A percentile compares a stretch with the other conserved stretches of the same genome.
Evolutionary conservation across 2,329 filamentous ascomycete species (phyloP).

Genomic region (Monilinia fructicola): DNA sequence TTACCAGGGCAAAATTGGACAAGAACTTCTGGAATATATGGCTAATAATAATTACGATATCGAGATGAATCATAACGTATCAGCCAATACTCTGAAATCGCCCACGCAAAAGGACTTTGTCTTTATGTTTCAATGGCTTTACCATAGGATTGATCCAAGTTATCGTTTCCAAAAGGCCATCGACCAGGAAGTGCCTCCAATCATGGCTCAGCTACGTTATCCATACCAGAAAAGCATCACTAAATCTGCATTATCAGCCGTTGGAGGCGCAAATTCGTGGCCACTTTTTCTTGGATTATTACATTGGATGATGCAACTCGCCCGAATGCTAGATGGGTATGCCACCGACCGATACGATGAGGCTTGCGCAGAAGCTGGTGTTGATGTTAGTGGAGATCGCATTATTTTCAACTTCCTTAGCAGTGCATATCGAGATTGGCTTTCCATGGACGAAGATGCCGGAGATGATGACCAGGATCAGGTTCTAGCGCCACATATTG

Average conservation of each 20-base stretch:
- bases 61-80: constrained; percentile 94
- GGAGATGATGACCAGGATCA: constrained; percentile 79
- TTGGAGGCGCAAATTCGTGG: constrained; percentile 91
- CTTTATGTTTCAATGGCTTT: constrained; percentile 96
- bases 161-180: constrained; percentile 94
- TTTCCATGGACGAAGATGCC: constrained; percentile 86
- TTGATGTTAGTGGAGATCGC: constrained; percentile 84
- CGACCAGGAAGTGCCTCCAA: constrained; percentile 88
- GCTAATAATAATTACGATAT: constrained; percentile 94
- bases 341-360: constrained; percentile 78
- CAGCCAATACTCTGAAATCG: constrained; percentile 85
- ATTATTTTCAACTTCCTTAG: constrained; percentile 94
- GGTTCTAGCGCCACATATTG: constrained; percentile 78
- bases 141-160: constrained; percentile 90
- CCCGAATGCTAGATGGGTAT: constrained; percentile 89
- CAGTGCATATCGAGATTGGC: constrained; percentile 88
- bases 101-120: constrained; percentile 99
- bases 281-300: constrained; percentile 88
- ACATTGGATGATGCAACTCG: constrained; percentile 99
- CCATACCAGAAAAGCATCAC: constrained; percentile 95
- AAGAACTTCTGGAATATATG: constrained; percentile 89
- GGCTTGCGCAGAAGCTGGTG: constrained; percentile 81
- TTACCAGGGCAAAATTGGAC: constrained; percentile 79
- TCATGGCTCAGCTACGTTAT: constrained; percentile 91
- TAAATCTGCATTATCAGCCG: constrained; percentile 91